These are phyloP conservation scores for Botrytis hyacinthi DNA, from an alignment of 2,329 filamentous ascomycete genomes.

Conservation along the genomic window DNA sequence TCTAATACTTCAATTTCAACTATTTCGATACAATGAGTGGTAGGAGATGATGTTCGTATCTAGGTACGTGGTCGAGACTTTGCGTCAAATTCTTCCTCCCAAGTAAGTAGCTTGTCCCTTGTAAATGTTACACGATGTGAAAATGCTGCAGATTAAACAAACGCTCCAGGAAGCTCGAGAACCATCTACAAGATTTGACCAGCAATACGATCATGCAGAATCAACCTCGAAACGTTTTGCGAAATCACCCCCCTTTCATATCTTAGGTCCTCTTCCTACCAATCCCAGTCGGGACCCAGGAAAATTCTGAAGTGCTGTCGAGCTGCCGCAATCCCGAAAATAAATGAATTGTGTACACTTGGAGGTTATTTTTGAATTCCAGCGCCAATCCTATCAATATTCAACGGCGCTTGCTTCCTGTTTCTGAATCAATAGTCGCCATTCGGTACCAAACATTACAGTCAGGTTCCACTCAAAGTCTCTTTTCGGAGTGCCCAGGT, in stretches of 20 bases:
- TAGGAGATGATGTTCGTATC: background rate
- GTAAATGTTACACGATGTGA: background rate
- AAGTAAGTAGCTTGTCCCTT: background rate
- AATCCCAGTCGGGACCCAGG: background rate
- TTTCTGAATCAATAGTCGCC: background rate
- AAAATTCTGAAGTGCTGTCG: background rate
- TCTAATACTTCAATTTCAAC: background rate
- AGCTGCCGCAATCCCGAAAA: background rate
- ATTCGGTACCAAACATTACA: background rate
- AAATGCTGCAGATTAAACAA: background rate
- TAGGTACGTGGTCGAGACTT: background rate
- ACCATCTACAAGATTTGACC: background rate
- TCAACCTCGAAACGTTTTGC: background rate
- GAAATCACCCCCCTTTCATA: background rate
- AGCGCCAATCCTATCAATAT: background rate
- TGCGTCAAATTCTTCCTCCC: background rate
- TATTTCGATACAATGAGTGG: background rate
- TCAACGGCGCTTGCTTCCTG: background rate
- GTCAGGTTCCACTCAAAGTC: background rate
- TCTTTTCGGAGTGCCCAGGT: background rate
- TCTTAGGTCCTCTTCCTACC: too few species aligned
- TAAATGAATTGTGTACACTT: background rate
- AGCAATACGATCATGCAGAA: background rate
- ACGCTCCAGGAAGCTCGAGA: background rate
- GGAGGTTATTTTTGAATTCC: background rate